These are phyloP conservation scores for Stagonosporopsis tanaceti DNA, from an alignment of 2,329 filamentous ascomycete genomes.

Conservation along the genomic window DNA sequence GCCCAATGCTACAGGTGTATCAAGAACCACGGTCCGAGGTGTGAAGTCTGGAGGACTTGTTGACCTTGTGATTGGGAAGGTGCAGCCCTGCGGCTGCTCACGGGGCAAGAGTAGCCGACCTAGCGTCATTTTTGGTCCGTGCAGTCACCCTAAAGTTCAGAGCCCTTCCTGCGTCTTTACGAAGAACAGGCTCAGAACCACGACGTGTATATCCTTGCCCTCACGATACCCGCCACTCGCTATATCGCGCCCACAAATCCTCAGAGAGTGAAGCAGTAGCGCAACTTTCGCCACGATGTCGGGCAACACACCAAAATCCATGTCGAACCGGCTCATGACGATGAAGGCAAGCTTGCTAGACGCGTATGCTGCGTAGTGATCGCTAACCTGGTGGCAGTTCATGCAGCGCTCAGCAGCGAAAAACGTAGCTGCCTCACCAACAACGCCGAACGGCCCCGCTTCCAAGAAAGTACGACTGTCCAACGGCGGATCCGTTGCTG, in stretches of 20 bases:
- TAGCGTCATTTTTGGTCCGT: slow-evolving; percentile 12
- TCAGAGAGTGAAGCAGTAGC: neutral
- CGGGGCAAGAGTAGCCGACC: slow-evolving; percentile 5
- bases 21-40: neutral
- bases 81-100: neutral
- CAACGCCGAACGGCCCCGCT: slow-evolving; percentile 61
- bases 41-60: neutral
- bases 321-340: slow-evolving; percentile 87
- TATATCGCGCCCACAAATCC: neutral
- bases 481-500: slow-evolving; percentile 46
- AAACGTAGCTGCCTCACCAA: slow-evolving; percentile 56
- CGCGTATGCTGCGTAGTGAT: slow-evolving; percentile 3
- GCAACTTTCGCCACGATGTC: slow-evolving; percentile 32
- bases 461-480: slow-evolving; percentile 71
- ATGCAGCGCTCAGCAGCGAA: slow-evolving; percentile 87
- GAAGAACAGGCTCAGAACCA: slow-evolving; percentile 1
- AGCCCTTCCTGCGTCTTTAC: slow-evolving; percentile 1
- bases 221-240: neutral
- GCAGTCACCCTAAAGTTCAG: slow-evolving; percentile 9
- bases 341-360: slow-evolving; percentile 71
- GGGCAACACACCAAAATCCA: slow-evolving; percentile 62
- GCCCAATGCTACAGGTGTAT: neutral
- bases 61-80: neutral
- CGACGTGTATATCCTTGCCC: neutral
- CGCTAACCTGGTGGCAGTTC: slow-evolving; percentile 61